Conservation (phyloP, 192 early-diverging fungal species). For the Podochytrium sp. region DNA sequence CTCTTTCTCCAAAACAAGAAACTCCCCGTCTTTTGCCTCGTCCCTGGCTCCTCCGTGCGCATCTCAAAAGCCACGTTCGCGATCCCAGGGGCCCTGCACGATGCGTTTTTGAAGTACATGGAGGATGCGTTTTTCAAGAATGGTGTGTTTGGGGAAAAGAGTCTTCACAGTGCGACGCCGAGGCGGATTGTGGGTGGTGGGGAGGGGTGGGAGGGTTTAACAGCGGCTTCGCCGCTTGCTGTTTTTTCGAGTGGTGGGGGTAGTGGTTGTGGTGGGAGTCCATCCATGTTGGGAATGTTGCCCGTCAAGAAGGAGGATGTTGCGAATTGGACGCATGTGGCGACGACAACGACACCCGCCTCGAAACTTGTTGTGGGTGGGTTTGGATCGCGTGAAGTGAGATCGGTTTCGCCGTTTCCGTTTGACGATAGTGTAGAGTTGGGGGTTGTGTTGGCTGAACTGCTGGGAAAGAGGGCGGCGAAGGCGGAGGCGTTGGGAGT, state of each 20-base stretch:
- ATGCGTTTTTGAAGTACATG: conserved; percentile 23
- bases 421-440: no score
- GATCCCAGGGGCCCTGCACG: conserved; percentile 19
- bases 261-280: background rate
- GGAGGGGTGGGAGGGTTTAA: conserved; percentile 16
- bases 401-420: no score
- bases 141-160: conserved; percentile 20
- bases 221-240: background rate
- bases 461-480: no score
- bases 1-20: conserved; percentile 10
- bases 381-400: no score
- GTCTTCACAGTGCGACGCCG: conserved; percentile 9
- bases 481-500: no score
- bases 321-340: no score
- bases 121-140: conserved; percentile 18
- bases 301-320: no score
- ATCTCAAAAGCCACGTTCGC: conserved; percentile 26
- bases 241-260: background rate
- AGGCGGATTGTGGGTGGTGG: conserved; percentile 14
- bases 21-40: conserved; percentile 9
- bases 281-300: no score
- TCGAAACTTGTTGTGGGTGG: no score
- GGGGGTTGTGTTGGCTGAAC: no score
- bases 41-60: conserved; percentile 7
- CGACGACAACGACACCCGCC: no score